Percentiles rank a stretch among this genome's conserved stretches.
Evolutionary conservation across 2,329 filamentous ascomycete genomes (phyloP).

Genomic region (Xylaria sp.): DNA sequence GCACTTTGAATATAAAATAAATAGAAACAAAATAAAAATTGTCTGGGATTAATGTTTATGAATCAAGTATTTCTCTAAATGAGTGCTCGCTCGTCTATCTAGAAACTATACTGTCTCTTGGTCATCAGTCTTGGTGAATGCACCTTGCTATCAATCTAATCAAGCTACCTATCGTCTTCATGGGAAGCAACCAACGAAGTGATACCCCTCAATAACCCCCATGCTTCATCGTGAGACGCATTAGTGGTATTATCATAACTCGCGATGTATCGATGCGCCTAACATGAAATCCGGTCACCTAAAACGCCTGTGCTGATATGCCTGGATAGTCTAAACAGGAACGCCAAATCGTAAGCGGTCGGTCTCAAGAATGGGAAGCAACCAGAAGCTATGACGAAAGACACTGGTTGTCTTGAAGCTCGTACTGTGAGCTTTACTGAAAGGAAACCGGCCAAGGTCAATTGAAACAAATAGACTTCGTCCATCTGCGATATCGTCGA

Average conservation of each 20-base stretch:
- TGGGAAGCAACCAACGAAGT: constrained; percentile 3
- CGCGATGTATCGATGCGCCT: background rate
- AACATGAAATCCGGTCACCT: constrained; percentile 12
- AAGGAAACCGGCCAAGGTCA: background rate
- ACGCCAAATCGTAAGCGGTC: constrained; percentile 19
- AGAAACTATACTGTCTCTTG: constrained; percentile 10
- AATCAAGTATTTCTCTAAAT: constrained; percentile 13
- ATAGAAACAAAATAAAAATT: background rate
- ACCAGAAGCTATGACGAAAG: background rate
- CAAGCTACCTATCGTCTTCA: constrained; percentile 23
- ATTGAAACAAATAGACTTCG: constrained; percentile 28
- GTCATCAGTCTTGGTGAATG: constrained; percentile 12
- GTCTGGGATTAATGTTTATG: constrained; percentile 14
- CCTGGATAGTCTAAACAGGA: constrained; percentile 33
- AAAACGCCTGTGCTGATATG: constrained; percentile 38
- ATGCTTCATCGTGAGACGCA: background rate
- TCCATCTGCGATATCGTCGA: constrained; percentile 37
- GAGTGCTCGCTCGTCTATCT: constrained; percentile 21
- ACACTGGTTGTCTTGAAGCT: background rate
- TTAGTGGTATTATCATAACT: constrained; percentile 19
- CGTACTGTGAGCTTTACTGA: constrained; percentile 2
- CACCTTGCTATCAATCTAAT: constrained; percentile 25
- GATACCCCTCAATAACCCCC: background rate
- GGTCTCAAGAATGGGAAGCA: constrained; percentile 11
- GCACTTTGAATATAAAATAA: background rate